Evolutionary conservation across 2,329 filamentous ascomycete species (phyloP), one percentile per base, ranked within the genome.

Genomic region (Ophiocordyceps camponoti-leonardi): DNA sequence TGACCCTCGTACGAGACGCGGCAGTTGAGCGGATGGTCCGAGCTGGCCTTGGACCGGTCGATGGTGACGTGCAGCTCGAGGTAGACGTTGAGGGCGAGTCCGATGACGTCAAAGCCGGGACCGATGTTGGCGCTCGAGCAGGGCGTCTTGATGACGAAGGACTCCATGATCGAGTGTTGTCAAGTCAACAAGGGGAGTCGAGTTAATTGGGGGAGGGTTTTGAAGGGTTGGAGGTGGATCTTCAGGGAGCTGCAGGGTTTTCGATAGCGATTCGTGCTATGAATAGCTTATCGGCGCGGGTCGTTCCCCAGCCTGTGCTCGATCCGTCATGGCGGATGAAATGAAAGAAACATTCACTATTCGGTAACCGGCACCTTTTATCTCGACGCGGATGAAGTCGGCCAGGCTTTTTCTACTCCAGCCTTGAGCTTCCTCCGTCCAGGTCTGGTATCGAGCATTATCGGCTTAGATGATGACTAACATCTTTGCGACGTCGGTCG

Each of bases 81-180:
- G 68, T 90, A 94, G 63, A 95, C 80, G 52, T 87, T 94, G 53
- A 98, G 74, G 10, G 90, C 90, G 50, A 98, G 81, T 54, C 92
- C 86, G 61, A 96, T 94, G 56, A 95, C 90, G 70, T 98, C 90
- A 72, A 96, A 98, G 48, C 90, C 90, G 43, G 90, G 90, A 54
- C 86, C 90, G 60, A 96, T 95, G 71, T 96, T 96, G 67, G 90
- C 90, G 50, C 88, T 95, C 49, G 90, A 96, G 68, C 86, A 93
- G 52, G 90, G 90, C 50, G 86, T 86, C 66, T 75, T 78, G 71
- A 87, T 84, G 54, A 73, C 67, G 64, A 83, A 81, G 46, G 75
- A 77, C 58, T 78, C 73, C 67, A 72, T 71, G 4, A 4, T 30
- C 23, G 23, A 19, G 39, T 41, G 20, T 22, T 16, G 39, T n/a